Evolutionary conservation across 352 stramenopile species (phyloP).

Genomic region (Globisporangium canariense): DNA sequence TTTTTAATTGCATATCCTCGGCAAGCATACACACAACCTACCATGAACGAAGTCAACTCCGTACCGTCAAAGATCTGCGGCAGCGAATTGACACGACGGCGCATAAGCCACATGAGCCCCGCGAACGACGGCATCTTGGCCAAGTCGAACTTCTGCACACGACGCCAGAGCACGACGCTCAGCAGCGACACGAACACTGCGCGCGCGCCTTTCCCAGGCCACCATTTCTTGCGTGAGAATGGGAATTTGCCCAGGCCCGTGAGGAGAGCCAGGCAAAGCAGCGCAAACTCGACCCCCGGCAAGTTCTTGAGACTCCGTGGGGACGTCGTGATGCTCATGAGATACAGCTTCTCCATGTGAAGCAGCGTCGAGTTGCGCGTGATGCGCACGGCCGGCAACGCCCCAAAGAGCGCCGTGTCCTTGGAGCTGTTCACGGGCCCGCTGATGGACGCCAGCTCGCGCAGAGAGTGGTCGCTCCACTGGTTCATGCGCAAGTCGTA

Average conservation of each 20-base stretch:
- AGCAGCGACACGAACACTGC: conserved; percentile 20
- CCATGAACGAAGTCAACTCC: not conserved
- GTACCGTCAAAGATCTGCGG: conserved; percentile 57
- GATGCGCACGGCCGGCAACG: conserved; percentile 22
- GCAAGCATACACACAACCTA: not conserved
- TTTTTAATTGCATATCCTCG: not conserved
- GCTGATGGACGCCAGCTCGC: not conserved
- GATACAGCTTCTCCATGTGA: conserved; percentile 57
- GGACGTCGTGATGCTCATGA: conserved; percentile 73
- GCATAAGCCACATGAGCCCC: conserved; percentile 61
- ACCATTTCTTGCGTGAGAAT: not conserved
- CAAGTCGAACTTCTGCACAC: conserved; percentile 50
- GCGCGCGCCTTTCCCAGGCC: conserved; percentile 14
- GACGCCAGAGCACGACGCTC: conserved; percentile 25
- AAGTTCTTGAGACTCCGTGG: conserved; percentile 38
- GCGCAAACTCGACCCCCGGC: conserved; percentile 26
- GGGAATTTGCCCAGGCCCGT: conserved; percentile 16
- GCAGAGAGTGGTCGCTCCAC: conserved; percentile 25
- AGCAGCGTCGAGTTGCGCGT: conserved; percentile 41
- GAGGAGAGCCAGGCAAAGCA: conserved; percentile 8
- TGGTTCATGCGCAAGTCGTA: conserved; percentile 60
- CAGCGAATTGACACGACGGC: conserved; percentile 38
- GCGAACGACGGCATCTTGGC: conserved; percentile 63
- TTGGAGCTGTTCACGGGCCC: conserved; percentile 4
- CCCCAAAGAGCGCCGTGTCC: conserved; percentile 3